Conservation (phyloP, 768 basidiomycete genomes). For the Obba rivulosa region DNA sequence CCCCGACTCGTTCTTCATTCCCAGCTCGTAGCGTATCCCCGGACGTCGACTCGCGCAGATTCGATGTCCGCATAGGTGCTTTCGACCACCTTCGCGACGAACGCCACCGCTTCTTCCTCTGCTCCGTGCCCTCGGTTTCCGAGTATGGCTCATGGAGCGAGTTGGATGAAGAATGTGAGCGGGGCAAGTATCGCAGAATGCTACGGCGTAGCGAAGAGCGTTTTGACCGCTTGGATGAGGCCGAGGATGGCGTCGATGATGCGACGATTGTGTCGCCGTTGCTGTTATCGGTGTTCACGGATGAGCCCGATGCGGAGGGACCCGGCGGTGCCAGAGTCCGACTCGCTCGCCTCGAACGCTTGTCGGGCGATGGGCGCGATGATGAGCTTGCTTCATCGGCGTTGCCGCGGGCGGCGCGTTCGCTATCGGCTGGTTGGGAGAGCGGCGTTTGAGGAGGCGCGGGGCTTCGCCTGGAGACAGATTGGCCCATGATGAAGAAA, state of each 20-base stretch:
- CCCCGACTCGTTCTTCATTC: no score
- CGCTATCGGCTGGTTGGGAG: background rate
- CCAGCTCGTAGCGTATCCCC: no score
- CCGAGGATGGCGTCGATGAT: background rate
- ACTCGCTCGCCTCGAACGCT: no score
- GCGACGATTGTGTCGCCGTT: slow-evolving; percentile 2
- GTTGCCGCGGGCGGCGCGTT: no score
- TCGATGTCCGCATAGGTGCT: slow-evolving; percentile 11
- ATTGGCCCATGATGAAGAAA: slow-evolving; percentile 20
- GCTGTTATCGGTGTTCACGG: background rate
- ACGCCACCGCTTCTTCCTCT: slow-evolving; percentile 24
- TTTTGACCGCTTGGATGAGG: slow-evolving; percentile 12
- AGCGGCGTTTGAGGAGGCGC: slow-evolving; percentile 1
- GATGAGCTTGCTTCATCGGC: no score
- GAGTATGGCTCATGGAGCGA: slow-evolving; percentile 1
- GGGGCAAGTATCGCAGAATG: slow-evolving; percentile 15
- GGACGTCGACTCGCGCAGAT: no score
- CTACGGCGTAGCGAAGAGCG: slow-evolving; percentile 18
- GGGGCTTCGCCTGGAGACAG: slow-evolving; percentile 15
- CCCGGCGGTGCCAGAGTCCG: background rate
- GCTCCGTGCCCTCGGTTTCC: slow-evolving; percentile 2
- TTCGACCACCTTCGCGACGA: slow-evolving; percentile 30
- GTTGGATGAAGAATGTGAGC: slow-evolving; percentile 8
- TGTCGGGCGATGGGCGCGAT: no score
- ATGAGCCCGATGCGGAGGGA: background rate